Conservation (phyloP, 2,329 filamentous ascomycete genomes). For the Diaporthe destruens region DNA sequence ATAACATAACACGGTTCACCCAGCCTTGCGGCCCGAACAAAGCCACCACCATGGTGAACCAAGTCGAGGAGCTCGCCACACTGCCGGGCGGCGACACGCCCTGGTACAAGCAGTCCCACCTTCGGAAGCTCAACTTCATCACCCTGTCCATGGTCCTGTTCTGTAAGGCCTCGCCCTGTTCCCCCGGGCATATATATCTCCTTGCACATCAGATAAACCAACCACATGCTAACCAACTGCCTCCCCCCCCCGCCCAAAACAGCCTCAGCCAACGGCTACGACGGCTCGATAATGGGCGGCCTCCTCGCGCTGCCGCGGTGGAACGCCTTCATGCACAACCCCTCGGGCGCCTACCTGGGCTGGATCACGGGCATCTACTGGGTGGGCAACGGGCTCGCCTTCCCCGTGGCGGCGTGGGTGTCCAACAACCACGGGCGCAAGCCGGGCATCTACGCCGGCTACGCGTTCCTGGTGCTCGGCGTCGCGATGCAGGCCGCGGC, state of each 20-base stretch:
- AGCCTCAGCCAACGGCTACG: constrained; percentile 36
- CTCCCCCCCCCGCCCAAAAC: background rate
- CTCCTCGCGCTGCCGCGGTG: constrained; percentile 34
- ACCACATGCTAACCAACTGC: background rate
- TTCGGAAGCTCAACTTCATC: constrained; percentile 31
- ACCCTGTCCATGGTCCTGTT: constrained; percentile 28
- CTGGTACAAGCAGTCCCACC: constrained; percentile 31
- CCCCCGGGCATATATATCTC: too few species aligned
- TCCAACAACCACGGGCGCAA: constrained; percentile 53
- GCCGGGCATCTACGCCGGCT: constrained; percentile 49
- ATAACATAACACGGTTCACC: background rate
- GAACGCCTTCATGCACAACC: constrained; percentile 35
- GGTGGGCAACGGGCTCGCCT: constrained; percentile 48
- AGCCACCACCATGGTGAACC: background rate
- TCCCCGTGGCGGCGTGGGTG: constrained; percentile 48
- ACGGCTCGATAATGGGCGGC: constrained; percentile 34
- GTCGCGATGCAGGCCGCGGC: constrained; percentile 48
- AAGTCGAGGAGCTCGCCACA: background rate
- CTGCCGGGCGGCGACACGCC: constrained; percentile 21
- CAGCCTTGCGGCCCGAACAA: background rate
- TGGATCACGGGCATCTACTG: constrained; percentile 39
- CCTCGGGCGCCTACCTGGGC: constrained; percentile 33
- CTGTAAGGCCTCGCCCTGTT: constrained; percentile 14
- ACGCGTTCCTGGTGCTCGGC: constrained; percentile 50
- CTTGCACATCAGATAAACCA: background rate